These are phyloP conservation scores for Dactylella cylindrospora DNA, from an alignment of 2,329 filamentous ascomycete genomes.

Conservation along the genomic window DNA sequence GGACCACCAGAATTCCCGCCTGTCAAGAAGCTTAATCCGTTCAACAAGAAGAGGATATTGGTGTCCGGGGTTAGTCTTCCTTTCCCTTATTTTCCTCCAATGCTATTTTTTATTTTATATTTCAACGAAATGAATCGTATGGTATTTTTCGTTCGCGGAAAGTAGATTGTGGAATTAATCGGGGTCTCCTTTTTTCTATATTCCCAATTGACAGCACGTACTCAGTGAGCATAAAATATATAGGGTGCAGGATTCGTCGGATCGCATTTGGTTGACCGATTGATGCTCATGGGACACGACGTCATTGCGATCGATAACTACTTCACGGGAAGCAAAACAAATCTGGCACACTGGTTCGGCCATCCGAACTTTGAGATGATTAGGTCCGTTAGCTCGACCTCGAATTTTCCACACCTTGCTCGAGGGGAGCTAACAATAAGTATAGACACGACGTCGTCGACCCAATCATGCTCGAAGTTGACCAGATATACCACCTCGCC, in stretches of 20 bases:
- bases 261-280: constrained; percentile 49
- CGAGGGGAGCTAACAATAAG: neutral
- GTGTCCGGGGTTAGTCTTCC: constrained; percentile 48
- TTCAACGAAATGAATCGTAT: neutral
- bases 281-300: constrained; percentile 49
- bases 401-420: neutral
- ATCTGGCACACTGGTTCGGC: constrained; percentile 48
- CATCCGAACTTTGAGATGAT: constrained; percentile 49
- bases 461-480: constrained; percentile 48
- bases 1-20: constrained; percentile 45
- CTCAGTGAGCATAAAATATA: neutral
- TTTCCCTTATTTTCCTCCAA: neutral
- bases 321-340: constrained; percentile 48
- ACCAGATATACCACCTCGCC: constrained; percentile 51
- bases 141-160: constrained; percentile 2
- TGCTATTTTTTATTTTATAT: neutral
- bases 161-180: constrained; percentile 1
- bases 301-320: constrained; percentile 49
- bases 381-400: constrained; percentile 41
- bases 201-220: neutral
- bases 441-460: constrained; percentile 49
- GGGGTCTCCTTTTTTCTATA: neutral
- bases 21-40: constrained; percentile 46
- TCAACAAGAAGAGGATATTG: constrained; percentile 49
- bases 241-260: constrained; percentile 50